Evolutionary conservation across 2,329 filamentous ascomycete genomes (phyloP).

Genomic region (Penicillium corylophilum): DNA sequence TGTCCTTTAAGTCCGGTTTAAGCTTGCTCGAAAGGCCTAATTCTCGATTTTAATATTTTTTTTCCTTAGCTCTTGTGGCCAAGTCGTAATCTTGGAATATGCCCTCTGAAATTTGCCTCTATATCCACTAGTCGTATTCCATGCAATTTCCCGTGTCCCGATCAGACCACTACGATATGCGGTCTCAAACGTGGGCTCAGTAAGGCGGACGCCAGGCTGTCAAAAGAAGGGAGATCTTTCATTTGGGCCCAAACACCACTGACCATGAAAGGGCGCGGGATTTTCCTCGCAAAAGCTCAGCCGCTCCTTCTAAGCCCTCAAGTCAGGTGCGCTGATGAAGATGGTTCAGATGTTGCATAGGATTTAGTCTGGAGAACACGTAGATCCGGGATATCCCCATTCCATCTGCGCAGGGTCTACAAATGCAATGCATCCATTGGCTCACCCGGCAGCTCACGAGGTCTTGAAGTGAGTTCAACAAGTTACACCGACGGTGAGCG

Average conservation of each 20-base stretch:
- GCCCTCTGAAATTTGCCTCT: not conserved
- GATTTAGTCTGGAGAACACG: constrained; percentile 4
- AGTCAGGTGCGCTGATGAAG: constrained; percentile 3
- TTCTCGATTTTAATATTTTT: not conserved
- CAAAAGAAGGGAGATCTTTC: constrained; percentile 1
- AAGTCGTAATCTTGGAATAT: not conserved
- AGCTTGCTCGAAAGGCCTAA: not conserved
- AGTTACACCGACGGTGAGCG: constrained; percentile 22
- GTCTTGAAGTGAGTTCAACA: constrained; percentile 1
- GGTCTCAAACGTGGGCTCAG: constrained; percentile 25
- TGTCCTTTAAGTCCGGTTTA: not conserved
- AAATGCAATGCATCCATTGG: constrained; percentile 5
- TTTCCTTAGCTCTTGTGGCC: not conserved
- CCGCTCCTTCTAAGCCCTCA: not conserved
- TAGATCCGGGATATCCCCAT: constrained; percentile 3
- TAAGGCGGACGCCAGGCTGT: constrained; percentile 14
- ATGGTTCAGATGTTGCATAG: constrained; percentile 4
- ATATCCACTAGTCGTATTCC: not conserved
- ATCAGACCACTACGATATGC: constrained; percentile 8
- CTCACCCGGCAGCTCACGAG: constrained; percentile 6
- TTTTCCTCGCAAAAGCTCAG: not conserved
- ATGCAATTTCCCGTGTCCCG: constrained; percentile 18
- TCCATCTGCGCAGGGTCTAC: constrained; percentile 1
- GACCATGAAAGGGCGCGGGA: constrained; percentile 3
- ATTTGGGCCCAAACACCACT: constrained; percentile 2